A percentile compares a stretch with the other conserved stretches of the same genome.
Conservation (phyloP, 1,284 basidiomycete species). For the Puccinia triticina region DNA sequence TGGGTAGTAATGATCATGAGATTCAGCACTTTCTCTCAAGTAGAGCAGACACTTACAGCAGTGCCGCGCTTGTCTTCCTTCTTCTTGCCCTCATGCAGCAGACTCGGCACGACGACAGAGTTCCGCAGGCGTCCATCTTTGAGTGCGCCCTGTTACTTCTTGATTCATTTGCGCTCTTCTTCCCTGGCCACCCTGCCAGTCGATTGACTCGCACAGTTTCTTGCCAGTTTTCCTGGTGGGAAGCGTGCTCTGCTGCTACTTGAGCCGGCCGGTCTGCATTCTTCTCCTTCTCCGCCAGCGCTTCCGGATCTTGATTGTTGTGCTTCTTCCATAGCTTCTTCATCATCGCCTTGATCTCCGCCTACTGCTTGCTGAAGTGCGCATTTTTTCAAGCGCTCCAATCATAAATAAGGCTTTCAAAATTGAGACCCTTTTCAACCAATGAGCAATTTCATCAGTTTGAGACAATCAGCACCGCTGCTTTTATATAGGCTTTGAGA, state of each 20-base stretch:
- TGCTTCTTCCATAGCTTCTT: constrained; percentile 20
- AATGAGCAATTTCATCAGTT: background rate
- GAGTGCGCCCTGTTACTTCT: constrained; percentile 1
- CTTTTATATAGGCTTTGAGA: constrained; percentile 52
- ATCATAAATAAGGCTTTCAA: constrained; percentile 55
- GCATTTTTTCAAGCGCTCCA: constrained; percentile 60
- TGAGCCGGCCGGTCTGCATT: constrained; percentile 28
- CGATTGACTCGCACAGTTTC: constrained; percentile 38
- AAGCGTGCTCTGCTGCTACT: constrained; percentile 1
- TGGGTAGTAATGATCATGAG: background rate
- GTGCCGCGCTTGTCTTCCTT: constrained; percentile 55
- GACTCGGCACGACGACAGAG: background rate
- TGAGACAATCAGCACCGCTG: background rate
- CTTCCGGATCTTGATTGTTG: constrained; percentile 53
- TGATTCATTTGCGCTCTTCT: constrained; percentile 22
- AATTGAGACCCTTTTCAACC: constrained; percentile 48
- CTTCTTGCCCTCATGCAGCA: constrained; percentile 55
- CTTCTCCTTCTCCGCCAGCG: constrained; percentile 41
- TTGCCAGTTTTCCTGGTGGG: constrained; percentile 25
- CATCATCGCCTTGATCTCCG: constrained; percentile 55
- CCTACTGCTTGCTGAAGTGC: constrained; percentile 58
- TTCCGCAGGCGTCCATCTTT: background rate
- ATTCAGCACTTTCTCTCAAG: background rate
- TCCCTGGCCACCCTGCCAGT: constrained; percentile 28
- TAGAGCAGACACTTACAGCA: constrained; percentile 48